A percentile compares a stretch with the other conserved stretches of the same genome.
phyloP scores from a whole-genome alignment of 2,329 filamentous ascomycete genomes.

The Penicillium sclerotigenum region DNA sequence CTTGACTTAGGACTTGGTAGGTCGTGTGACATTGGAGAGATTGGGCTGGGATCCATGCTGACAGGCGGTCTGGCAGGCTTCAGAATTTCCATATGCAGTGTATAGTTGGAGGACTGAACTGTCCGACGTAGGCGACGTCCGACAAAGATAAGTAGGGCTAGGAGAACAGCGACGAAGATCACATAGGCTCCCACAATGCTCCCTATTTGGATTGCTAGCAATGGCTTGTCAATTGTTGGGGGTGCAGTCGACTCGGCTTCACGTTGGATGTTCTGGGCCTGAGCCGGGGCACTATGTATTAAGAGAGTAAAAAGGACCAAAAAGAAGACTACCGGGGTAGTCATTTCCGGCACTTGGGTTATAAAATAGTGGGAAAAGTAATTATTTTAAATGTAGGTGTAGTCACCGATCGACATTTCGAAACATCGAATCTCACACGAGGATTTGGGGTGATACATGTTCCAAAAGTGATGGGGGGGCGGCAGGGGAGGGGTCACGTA shows the following conservation, averaged over 20 bases:
- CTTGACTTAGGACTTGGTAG: conserved; percentile 39
- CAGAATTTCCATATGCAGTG: conserved; percentile 58
- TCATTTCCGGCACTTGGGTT: conserved; percentile 19
- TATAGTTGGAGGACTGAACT: conserved; percentile 51
- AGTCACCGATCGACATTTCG: conserved; percentile 23
- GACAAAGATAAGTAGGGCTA: conserved; percentile 62
- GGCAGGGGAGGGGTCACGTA: conserved; percentile 20
- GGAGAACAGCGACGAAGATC: conserved; percentile 69
- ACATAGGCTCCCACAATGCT: conserved; percentile 83
- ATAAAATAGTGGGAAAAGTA: conserved; percentile 7
- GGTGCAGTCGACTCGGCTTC: conserved; percentile 36
- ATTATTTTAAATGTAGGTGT: conserved; percentile 14
- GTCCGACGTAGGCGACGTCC: conserved; percentile 54
- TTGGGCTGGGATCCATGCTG: conserved; percentile 37
- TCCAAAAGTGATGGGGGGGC: conserved; percentile 19
- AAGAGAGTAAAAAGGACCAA: conserved; percentile 56
- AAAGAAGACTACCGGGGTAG: conserved; percentile 40
- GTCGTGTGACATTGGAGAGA: conserved; percentile 29
- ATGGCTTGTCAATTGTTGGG: conserved; percentile 55
- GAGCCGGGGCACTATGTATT: conserved; percentile 32
- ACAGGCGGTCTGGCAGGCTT: conserved; percentile 38
- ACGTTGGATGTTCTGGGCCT: conserved; percentile 44
- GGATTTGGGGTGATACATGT: conserved; percentile 20
- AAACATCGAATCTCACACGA: conserved; percentile 28
- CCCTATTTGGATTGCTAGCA: conserved; percentile 77